phyloP scores from a whole-genome alignment of 257 asterid genomes.

The Fraxinus americana region DNA sequence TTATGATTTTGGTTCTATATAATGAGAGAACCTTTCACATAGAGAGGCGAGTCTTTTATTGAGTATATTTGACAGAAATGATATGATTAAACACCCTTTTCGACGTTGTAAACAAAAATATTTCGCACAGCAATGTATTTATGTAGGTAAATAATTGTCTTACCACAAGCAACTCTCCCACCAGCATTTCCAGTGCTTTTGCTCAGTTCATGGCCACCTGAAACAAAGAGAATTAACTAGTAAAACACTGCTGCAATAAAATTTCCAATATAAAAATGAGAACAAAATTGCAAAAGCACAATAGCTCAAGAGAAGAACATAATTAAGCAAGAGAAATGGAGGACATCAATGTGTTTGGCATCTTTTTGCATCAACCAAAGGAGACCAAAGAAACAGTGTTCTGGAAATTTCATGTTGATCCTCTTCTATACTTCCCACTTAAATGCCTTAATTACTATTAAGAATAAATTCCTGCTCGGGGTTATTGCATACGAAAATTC shows the following conservation, averaged over 20 bases:
- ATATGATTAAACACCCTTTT: not conserved
- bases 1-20: too few species aligned
- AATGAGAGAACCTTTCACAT: too few species aligned
- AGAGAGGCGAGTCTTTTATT: too few species aligned
- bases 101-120: not conserved
- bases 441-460: not conserved
- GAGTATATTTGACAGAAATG: not conserved
- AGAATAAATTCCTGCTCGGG: not conserved
- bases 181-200: conserved; percentile 73
- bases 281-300: not conserved
- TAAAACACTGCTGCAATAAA: not conserved
- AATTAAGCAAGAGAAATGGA: not conserved
- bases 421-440: not conserved
- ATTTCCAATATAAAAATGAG: not conserved
- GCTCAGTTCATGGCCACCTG: conserved; percentile 71
- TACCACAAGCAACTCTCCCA: conserved; percentile 67
- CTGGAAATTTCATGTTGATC: conserved; percentile 1
- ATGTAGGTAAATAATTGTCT: not conserved
- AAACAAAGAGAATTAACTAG: not conserved
- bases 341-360: not conserved
- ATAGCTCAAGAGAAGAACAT: not conserved
- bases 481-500: not conserved
- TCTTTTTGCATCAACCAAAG: not conserved
- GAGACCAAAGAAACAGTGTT: not conserved
- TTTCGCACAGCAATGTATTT: not conserved